These are phyloP conservation scores for Diospyros kaki DNA, from an alignment of 148 eudicot genomes.

Conservation along the genomic window DNA sequence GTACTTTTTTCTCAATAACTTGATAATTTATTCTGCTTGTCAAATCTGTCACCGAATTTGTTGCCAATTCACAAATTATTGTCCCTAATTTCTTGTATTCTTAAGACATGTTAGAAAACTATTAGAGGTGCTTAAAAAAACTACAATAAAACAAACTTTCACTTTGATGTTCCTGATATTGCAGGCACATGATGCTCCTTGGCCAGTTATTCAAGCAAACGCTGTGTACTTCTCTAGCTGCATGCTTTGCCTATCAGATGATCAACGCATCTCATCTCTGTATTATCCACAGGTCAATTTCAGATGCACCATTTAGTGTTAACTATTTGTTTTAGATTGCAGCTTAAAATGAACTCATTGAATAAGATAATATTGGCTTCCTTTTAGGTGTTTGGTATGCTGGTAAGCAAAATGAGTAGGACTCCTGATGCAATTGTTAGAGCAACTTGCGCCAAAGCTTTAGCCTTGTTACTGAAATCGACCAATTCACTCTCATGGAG, in stretches of 20 bases:
- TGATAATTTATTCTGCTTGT: no score
- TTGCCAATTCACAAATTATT: background rate
- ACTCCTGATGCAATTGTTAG: slow-evolving; percentile 77
- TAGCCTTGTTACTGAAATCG: slow-evolving; percentile 77
- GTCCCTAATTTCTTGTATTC: background rate
- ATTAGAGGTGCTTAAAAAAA: background rate
- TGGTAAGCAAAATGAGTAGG: slow-evolving; percentile 74
- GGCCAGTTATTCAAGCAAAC: slow-evolving; percentile 96
- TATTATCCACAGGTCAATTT: slow-evolving; percentile 67
- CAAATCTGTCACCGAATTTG: background rate
- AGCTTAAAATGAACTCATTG: background rate
- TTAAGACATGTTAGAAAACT: background rate
- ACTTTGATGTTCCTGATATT: slow-evolving; percentile 8
- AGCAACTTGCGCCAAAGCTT: slow-evolving; percentile 76
- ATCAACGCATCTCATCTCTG: slow-evolving; percentile 63
- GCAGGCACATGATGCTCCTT: slow-evolving; percentile 99
- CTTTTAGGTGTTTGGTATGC: slow-evolving; percentile 65
- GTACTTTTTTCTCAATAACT: no score
- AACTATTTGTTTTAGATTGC: background rate
- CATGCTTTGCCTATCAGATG: slow-evolving; percentile 78
- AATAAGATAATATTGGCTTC: background rate
- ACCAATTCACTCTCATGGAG: slow-evolving; percentile 66
- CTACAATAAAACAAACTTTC: background rate
- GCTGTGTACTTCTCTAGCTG: slow-evolving; percentile 83
- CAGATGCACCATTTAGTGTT: background rate